Percentiles rank a stretch among this genome's conserved stretches.
Conservation (phyloP, 2,329 filamentous ascomycete species). For the Apiospora arundinis region DNA sequence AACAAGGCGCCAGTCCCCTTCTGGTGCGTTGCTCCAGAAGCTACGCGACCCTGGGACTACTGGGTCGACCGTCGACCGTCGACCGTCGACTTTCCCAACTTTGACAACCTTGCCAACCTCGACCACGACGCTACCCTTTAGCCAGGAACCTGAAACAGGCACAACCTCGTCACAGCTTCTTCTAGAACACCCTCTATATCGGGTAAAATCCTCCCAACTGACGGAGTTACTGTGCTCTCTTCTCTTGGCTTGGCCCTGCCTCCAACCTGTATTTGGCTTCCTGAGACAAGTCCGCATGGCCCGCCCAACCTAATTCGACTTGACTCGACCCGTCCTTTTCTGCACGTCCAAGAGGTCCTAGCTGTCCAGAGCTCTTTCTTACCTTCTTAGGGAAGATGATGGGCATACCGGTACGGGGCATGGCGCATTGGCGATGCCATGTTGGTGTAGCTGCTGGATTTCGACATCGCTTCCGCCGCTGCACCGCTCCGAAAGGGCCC, state of each 20-base stretch:
- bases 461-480: constrained; percentile 11
- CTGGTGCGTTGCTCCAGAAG: constrained; percentile 4
- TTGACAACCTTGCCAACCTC: constrained; percentile 1
- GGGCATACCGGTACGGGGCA: not conserved
- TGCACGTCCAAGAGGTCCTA: not conserved
- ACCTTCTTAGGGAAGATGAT: not conserved
- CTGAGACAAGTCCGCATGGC: constrained; percentile 12
- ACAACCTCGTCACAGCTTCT: constrained; percentile 36
- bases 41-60: constrained; percentile 23
- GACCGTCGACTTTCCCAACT: constrained; percentile 22
- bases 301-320: constrained; percentile 13
- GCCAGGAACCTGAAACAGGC: constrained; percentile 38
- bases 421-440: not conserved
- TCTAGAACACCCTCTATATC: constrained; percentile 32
- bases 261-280: constrained; percentile 15
- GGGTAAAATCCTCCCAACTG: constrained; percentile 5
- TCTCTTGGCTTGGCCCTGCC: not conserved
- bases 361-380: not conserved
- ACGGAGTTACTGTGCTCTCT: not conserved
- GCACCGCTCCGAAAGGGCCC: constrained; percentile 13
- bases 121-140: constrained; percentile 24
- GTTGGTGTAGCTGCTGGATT: constrained; percentile 11
- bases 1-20: constrained; percentile 20
- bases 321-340: constrained; percentile 17
- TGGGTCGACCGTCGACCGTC: constrained; percentile 24